These are phyloP conservation scores for Geopyxis carbonaria DNA, from an alignment of 495 filamentous ascomycete genomes.

Conservation along the genomic window DNA sequence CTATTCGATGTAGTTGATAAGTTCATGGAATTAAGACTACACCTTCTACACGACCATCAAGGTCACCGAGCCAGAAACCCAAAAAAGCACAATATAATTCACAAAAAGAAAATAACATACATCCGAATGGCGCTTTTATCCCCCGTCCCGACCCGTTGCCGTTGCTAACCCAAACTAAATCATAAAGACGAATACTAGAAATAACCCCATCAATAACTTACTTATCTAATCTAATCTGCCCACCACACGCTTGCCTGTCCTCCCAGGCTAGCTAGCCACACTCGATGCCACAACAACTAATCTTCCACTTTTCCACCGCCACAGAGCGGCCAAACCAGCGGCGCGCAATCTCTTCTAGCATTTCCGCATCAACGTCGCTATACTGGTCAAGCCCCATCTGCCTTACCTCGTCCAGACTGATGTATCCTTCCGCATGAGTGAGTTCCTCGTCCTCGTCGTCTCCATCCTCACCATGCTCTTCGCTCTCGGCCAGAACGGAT, in stretches of 20 bases:
- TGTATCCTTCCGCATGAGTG: conserved; percentile 11
- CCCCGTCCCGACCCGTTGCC: too few species aligned
- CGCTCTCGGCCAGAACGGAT: conserved; percentile 47
- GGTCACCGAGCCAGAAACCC: too few species aligned
- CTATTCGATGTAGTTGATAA: too few species aligned
- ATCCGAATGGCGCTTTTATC: too few species aligned
- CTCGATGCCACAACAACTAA: conserved; percentile 17
- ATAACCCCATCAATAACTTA: too few species aligned
- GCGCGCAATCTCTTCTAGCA: conserved; percentile 16
- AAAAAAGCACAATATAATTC: too few species aligned
- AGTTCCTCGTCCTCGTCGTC: conserved; percentile 32
- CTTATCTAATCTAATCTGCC: too few species aligned
- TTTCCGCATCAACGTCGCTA: conserved; percentile 13
- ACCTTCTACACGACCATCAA: too few species aligned
- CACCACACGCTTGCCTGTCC: neutral
- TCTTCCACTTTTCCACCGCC: conserved; percentile 25
- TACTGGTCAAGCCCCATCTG: conserved; percentile 18
- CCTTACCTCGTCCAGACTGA: conserved; percentile 17
- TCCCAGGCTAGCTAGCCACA: conserved; percentile 13
- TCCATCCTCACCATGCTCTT: conserved; percentile 32
- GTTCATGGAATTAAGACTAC: too few species aligned
- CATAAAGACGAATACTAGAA: too few species aligned
- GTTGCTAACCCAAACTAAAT: too few species aligned
- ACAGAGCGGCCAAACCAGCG: conserved; percentile 20
- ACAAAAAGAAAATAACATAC: too few species aligned